These are phyloP conservation scores for Chlorella sp. DNA, from an alignment of 139 green algal genomes.

Conservation along the genomic window DNA sequence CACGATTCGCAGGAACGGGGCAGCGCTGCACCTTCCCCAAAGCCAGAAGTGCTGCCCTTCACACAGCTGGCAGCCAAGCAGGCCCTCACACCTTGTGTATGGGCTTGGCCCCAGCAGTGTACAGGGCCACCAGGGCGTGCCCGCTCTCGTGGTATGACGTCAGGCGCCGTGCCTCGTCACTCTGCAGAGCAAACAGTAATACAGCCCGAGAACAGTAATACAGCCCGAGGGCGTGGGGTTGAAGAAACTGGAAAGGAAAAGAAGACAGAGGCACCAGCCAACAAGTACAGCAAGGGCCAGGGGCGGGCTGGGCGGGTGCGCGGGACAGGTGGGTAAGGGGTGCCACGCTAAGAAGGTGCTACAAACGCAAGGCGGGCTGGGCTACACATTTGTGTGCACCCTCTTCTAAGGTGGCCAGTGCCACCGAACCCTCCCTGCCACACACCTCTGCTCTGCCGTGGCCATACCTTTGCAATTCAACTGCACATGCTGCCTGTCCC, in stretches of 20 bases:
- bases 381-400: background rate
- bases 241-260: no score
- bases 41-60: background rate
- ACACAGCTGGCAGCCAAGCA: background rate
- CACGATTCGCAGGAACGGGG: no score
- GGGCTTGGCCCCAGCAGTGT: constrained; percentile 79
- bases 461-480: no score
- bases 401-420: background rate
- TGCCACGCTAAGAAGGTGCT: background rate
- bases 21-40: background rate
- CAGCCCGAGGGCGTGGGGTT: no score
- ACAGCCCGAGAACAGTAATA: no score
- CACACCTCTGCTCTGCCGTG: background rate
- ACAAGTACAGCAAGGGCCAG: background rate
- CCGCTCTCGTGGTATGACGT: constrained; percentile 97
- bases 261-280: no score
- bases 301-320: no score
- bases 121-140: constrained; percentile 94
- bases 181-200: constrained; percentile 55
- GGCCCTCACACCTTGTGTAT: constrained; percentile 75
- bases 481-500: no score
- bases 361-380: background rate
- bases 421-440: background rate
- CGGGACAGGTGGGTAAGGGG: background rate
- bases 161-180: constrained; percentile 61